These are phyloP conservation scores for Calonectria honghensis DNA, from an alignment of 2,329 filamentous ascomycete genomes.

Conservation along the genomic window DNA sequence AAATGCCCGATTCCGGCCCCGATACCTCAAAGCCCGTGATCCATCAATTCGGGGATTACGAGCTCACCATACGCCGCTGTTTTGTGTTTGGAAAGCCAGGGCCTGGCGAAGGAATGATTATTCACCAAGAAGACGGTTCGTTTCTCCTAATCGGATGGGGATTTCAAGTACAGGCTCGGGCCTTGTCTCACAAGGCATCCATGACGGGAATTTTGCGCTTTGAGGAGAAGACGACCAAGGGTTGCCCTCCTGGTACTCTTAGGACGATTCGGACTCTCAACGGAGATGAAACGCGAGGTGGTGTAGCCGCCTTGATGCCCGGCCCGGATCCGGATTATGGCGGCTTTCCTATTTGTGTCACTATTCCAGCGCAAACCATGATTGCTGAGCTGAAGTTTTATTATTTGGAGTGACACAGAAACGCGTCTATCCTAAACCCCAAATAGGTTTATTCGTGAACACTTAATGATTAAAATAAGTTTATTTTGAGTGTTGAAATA, in stretches of 20 bases:
- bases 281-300: slow-evolving; percentile 43
- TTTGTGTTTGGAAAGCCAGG: slow-evolving; percentile 14
- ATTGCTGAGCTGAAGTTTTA: slow-evolving; percentile 63
- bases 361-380: slow-evolving; percentile 68
- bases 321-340: slow-evolving; percentile 72
- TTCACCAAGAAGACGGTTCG: slow-evolving; percentile 1
- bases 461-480: not conserved
- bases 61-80: slow-evolving; percentile 8
- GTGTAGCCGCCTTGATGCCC: slow-evolving; percentile 33
- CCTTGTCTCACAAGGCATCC: not conserved
- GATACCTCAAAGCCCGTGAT: not conserved
- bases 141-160: slow-evolving; percentile 9
- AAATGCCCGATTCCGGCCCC: not conserved
- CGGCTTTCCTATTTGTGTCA: slow-evolving; percentile 68
- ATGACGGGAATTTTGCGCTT: slow-evolving; percentile 9
- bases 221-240: slow-evolving; percentile 1
- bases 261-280: slow-evolving; percentile 34
- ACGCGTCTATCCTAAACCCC: rapidly evolving
- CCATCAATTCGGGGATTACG: not conserved
- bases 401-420: not conserved
- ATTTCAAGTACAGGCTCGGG: slow-evolving; percentile 1
- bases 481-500: not conserved
- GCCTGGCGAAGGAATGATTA: slow-evolving; percentile 1
- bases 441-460: not conserved
- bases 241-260: not conserved